These are phyloP conservation scores for Seiridium cupressi DNA, from an alignment of 2,329 filamentous ascomycete species.

Conservation along the genomic window DNA sequence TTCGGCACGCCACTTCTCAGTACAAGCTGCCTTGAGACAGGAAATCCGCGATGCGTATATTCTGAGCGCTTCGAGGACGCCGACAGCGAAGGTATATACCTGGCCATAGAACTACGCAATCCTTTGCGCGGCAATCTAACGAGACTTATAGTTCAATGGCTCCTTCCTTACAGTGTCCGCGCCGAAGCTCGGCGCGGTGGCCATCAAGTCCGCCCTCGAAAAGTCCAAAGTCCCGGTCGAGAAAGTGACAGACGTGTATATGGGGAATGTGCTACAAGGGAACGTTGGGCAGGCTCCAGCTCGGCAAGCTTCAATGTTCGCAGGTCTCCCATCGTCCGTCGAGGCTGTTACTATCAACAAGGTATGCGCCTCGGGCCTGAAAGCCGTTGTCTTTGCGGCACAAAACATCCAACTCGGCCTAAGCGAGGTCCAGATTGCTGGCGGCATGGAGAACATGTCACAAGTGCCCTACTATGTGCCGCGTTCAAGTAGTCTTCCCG, in stretches of 20 bases:
- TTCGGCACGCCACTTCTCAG: constrained; percentile 45
- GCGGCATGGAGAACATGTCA: constrained; percentile 98
- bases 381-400: constrained; percentile 85
- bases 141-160: constrained; percentile 76
- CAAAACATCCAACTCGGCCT: constrained; percentile 93
- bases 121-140: constrained; percentile 7
- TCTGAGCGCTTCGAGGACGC: constrained; percentile 83
- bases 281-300: constrained; percentile 87
- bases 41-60: constrained; percentile 94
- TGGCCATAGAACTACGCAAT: too few species aligned
- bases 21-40: constrained; percentile 42
- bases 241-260: constrained; percentile 89
- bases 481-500: constrained; percentile 75
- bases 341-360: constrained; percentile 97
- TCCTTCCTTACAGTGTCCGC: constrained; percentile 80
- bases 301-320: constrained; percentile 85
- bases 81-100: constrained; percentile 72
- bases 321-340: constrained; percentile 75
- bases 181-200: constrained; percentile 83
- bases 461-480: constrained; percentile 88
- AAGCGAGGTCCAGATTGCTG: constrained; percentile 83
- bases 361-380: constrained; percentile 93
- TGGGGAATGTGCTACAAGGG: constrained; percentile 91
- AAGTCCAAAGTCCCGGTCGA: constrained; percentile 81
- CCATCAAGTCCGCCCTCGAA: constrained; percentile 86